phyloP scores from a whole-genome alignment of 2,329 filamentous ascomycete species.

The Pseudogymnoascus sp. region DNA sequence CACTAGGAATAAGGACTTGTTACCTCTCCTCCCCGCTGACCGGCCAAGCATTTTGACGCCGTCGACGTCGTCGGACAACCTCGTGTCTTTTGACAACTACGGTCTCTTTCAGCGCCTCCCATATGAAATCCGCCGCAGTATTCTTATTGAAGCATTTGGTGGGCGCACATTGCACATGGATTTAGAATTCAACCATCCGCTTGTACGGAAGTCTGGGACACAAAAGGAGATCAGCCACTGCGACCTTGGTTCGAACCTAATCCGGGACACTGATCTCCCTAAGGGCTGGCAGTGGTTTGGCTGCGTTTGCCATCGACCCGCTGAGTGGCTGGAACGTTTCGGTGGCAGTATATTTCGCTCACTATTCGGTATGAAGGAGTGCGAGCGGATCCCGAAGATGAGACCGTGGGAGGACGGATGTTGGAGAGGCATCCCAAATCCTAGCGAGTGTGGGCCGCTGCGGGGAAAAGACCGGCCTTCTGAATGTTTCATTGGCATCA shows the following conservation, averaged over 20 bases:
- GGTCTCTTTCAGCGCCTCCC: background rate
- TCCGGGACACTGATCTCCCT: background rate
- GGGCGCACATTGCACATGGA: background rate
- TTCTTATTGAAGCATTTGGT: background rate
- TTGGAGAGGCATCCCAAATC: background rate
- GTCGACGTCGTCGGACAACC: background rate
- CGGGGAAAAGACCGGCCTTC: background rate
- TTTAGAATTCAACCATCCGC: background rate
- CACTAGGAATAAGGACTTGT: background rate
- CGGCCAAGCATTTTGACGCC: background rate
- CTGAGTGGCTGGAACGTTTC: background rate
- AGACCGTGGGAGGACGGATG: background rate
- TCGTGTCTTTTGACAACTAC: background rate
- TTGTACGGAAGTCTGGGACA: background rate
- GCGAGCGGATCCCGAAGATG: background rate
- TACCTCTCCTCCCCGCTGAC: background rate
- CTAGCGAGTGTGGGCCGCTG: background rate
- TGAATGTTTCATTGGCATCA: background rate
- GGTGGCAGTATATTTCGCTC: background rate
- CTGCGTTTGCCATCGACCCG: background rate
- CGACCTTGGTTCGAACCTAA: background rate
- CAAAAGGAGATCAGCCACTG: background rate
- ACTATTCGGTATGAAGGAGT: background rate
- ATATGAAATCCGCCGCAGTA: background rate
- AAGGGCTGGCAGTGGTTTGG: background rate